Conservation (phyloP, 2,329 filamentous ascomycete genomes). For the Stemphylium vesicarium region DNA sequence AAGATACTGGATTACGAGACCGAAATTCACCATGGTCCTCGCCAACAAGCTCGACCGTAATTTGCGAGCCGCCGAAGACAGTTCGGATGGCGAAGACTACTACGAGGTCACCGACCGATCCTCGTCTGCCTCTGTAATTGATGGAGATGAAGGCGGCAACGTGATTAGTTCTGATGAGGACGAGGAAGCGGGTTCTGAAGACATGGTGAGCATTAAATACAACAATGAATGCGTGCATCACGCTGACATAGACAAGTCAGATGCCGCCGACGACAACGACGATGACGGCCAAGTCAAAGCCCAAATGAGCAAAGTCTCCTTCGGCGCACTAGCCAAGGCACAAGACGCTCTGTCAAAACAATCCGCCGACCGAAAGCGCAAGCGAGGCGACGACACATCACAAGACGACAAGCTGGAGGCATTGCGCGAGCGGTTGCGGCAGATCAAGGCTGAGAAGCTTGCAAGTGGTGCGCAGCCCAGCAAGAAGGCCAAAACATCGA, state of each 20-base stretch:
- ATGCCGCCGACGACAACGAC: conserved; percentile 49
- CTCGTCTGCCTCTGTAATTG: conserved; percentile 50
- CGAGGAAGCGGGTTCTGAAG: conserved; percentile 30
- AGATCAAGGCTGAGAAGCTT: conserved; percentile 52
- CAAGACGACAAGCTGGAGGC: conserved; percentile 57
- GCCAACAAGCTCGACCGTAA: conserved; percentile 45
- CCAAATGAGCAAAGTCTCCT: conserved; percentile 71
- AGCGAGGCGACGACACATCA: conserved; percentile 49
- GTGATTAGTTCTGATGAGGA: conserved; percentile 46
- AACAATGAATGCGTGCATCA: neutral
- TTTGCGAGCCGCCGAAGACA: conserved; percentile 45
- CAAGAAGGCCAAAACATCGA: conserved; percentile 27
- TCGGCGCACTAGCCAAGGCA: conserved; percentile 87
- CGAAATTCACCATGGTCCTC: conserved; percentile 36
- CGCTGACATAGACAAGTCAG: conserved; percentile 27
- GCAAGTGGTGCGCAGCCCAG: conserved; percentile 27
- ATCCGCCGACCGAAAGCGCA: conserved; percentile 49
- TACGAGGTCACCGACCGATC: conserved; percentile 50
- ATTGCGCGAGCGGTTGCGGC: conserved; percentile 52
- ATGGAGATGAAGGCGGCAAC: conserved; percentile 44
- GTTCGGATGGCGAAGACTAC: conserved; percentile 47
- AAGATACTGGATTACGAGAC: neutral
- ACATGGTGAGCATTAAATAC: conserved; percentile 26
- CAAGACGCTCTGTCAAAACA: conserved; percentile 68
- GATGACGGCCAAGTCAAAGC: conserved; percentile 52